Percentiles rank a stretch among this genome's conserved stretches.
These are phyloP conservation scores for Irineochytrium annulatum DNA, from an alignment of 192 early-diverging fungal species.

Conservation along the genomic window DNA sequence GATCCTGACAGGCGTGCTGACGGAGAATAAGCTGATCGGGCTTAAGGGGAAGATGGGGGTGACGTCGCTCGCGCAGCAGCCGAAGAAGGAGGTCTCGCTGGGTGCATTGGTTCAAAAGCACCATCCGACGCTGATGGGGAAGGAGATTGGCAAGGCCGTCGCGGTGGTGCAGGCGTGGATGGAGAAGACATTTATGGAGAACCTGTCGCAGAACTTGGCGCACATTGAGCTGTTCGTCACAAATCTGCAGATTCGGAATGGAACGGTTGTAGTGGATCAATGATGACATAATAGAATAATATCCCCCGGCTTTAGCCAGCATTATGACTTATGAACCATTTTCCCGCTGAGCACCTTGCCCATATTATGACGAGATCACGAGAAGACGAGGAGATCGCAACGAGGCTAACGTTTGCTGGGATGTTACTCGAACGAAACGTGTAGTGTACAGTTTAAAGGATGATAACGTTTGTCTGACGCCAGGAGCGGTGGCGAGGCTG, in stretches of 20 bases:
- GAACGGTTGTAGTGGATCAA: conserved; percentile 2
- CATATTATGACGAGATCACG: no score
- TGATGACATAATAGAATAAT: no score
- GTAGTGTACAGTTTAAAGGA: no score
- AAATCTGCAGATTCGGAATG: conserved; percentile 4
- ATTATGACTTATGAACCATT: no score
- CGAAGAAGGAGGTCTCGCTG: conserved; percentile 28
- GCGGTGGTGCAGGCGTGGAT: conserved; percentile 42
- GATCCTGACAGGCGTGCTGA: conserved; percentile 21
- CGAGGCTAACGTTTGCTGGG: no score
- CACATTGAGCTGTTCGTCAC: conserved; percentile 40
- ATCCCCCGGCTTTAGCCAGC: no score
- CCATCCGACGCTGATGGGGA: conserved; percentile 30
- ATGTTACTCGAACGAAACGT: no score
- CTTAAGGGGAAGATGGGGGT: conserved; percentile 12
- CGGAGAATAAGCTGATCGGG: conserved; percentile 29
- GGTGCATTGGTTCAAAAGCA: conserved; percentile 43
- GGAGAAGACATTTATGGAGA: conserved; percentile 45
- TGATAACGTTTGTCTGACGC: no score
- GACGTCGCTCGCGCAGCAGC: conserved; percentile 6
- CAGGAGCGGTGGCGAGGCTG: no score
- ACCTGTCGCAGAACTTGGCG: conserved; percentile 33
- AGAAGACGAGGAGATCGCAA: no score
- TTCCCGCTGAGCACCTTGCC: no score
- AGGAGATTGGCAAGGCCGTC: conserved; percentile 33